phyloP scores from a whole-genome alignment of 495 filamentous ascomycete genomes.

The Trichoderma orchidacearum region DNA sequence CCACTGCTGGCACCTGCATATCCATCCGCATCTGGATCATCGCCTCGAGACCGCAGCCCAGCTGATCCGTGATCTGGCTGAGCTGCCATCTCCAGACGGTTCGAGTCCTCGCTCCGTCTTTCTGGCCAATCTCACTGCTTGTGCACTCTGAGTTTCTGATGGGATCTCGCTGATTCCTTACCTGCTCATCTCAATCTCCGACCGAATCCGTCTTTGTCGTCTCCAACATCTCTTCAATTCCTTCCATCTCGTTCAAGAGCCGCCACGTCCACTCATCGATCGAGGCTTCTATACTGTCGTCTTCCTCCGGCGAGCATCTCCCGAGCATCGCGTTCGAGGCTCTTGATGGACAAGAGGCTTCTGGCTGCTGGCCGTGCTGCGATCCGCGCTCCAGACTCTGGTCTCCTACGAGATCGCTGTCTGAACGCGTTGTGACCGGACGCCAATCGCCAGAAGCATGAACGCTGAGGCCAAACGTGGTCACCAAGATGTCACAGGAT shows the following conservation, averaged over 20 bases:
- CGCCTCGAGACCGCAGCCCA: too few species aligned
- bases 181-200: neutral
- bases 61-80: too few species aligned
- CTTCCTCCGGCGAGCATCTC: neutral
- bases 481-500: constrained; percentile 18
- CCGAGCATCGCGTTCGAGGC: constrained; percentile 2
- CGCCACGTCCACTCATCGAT: neutral
- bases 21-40: neutral
- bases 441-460: constrained; percentile 26
- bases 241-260: neutral
- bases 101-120: too few species aligned
- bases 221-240: neutral
- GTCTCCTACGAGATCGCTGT: constrained; percentile 31
- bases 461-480: constrained; percentile 27
- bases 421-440: constrained; percentile 25
- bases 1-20: neutral
- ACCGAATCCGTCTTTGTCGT: neutral
- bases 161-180: too few species aligned
- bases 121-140: too few species aligned
- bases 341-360: constrained; percentile 6
- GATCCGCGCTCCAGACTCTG: constrained; percentile 22
- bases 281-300: constrained; percentile 2
- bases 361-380: constrained; percentile 8
- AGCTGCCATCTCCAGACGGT: too few species aligned
- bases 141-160: too few species aligned